A percentile compares a stretch with the other conserved stretches of the same genome.
Conservation (phyloP, 306 rosid species). For the Vigna trinervia region DNA sequence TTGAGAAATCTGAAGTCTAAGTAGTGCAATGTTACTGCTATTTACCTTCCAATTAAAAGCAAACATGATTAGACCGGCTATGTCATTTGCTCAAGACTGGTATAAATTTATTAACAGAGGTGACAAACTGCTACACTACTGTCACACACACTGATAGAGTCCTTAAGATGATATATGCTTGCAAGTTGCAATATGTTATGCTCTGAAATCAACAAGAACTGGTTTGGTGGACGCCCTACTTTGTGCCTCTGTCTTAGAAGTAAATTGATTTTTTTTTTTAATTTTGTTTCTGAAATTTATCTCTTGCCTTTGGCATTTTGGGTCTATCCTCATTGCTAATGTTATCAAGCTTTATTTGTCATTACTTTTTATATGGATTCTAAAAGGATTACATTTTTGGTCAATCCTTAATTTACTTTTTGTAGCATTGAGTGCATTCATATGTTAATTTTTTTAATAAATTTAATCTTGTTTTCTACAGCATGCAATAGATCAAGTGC, state of each 20-base stretch:
- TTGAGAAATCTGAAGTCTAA: slow-evolving; percentile 7
- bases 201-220: too few species aligned
- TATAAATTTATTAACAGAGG: slow-evolving; percentile 4
- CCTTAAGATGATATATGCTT: slow-evolving; percentile 7
- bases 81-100: not conserved
- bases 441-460: slow-evolving; percentile 8
- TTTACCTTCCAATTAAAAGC: slow-evolving; percentile 9
- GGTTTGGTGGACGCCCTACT: too few species aligned
- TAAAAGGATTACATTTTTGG: not conserved
- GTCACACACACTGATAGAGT: not conserved
- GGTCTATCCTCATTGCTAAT: slow-evolving; percentile 1
- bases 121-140: not conserved
- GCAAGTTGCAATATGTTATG: too few species aligned
- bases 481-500: slow-evolving; percentile 79
- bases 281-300: slow-evolving; percentile 30
- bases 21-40: not conserved
- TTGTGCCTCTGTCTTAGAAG: too few species aligned
- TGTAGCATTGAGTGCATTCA: slow-evolving; percentile 19
- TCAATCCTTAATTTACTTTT: slow-evolving; percentile 14
- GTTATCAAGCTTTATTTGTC: slow-evolving; percentile 28
- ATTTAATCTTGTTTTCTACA: slow-evolving; percentile 43
- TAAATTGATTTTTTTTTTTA: not conserved
- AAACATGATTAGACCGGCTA: not conserved
- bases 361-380: slow-evolving; percentile 30
- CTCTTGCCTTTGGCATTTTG: slow-evolving; percentile 7